phyloP scores from a whole-genome alignment of 306 rosid genomes.

The Trifolium fragiferum region DNA sequence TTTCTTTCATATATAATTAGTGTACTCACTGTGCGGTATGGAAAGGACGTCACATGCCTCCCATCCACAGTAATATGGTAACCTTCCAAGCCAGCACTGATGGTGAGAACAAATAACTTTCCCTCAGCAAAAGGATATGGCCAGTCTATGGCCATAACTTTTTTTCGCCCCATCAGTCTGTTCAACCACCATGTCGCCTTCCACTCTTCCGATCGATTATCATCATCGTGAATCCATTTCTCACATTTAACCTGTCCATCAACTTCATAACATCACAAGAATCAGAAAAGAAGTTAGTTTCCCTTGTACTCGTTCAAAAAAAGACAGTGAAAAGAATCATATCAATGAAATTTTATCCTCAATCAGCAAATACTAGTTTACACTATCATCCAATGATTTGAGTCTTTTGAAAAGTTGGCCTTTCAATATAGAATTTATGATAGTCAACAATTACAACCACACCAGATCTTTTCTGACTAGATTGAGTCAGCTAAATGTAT shows the following conservation, averaged over 20 bases:
- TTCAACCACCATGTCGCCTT: slow-evolving; percentile 92
- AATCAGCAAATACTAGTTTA: not conserved
- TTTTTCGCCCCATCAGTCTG: slow-evolving; percentile 82
- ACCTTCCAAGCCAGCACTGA: slow-evolving; percentile 95
- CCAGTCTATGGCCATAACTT: slow-evolving; percentile 80
- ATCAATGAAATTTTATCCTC: not conserved
- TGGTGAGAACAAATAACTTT: slow-evolving; percentile 79
- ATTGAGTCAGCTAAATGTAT: not conserved
- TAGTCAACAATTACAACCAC: not conserved
- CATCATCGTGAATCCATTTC: slow-evolving; percentile 92
- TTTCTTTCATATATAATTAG: not conserved
- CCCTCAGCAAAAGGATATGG: slow-evolving; percentile 94
- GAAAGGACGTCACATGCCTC: slow-evolving; percentile 86
- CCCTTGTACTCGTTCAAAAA: not conserved
- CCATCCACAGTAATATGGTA: slow-evolving; percentile 92
- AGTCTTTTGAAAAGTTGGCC: not conserved
- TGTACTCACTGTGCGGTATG: slow-evolving; percentile 85
- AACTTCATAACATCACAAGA: slow-evolving; percentile 57
- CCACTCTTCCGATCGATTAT: slow-evolving; percentile 74
- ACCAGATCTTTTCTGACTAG: not conserved
- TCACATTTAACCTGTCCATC: slow-evolving; percentile 96
- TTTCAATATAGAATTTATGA: not conserved
- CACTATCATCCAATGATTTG: slow-evolving; percentile 6
- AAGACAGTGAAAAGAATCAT: not conserved
- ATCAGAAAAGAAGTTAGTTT: slow-evolving; percentile 43